Evolutionary conservation across 2,329 filamentous ascomycete species (phyloP).

Genomic region (Pestalotiopsis sp.): DNA sequence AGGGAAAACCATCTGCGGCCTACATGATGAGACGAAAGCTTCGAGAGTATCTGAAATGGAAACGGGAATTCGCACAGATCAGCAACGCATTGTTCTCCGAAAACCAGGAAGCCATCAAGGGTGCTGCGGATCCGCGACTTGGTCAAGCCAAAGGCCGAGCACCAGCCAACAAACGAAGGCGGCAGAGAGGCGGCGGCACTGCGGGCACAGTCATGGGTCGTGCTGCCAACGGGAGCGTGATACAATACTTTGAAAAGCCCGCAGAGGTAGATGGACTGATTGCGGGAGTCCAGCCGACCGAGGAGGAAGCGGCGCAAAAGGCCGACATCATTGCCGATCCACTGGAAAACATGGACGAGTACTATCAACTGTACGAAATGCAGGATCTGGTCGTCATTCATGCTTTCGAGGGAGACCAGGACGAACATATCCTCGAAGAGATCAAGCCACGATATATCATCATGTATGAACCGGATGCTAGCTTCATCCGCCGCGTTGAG

Average conservation of each 20-base stretch:
- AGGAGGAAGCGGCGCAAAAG: slow-evolving; percentile 75
- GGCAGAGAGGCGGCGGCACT: slow-evolving; percentile 77
- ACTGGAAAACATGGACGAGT: slow-evolving; percentile 88
- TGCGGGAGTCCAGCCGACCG: slow-evolving; percentile 80
- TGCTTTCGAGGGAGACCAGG: slow-evolving; percentile 92
- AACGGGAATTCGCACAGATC: slow-evolving; percentile 83
- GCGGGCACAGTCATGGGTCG: slow-evolving; percentile 61
- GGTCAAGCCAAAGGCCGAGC: slow-evolving; percentile 59
- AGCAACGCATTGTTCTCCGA: slow-evolving; percentile 78
- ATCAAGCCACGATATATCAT: slow-evolving; percentile 91
- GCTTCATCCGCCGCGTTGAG: slow-evolving; percentile 92
- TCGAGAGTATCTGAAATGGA: slow-evolving; percentile 88
- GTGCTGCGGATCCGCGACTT: slow-evolving; percentile 61
- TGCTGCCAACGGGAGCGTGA: slow-evolving; percentile 73
- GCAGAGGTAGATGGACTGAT: slow-evolving; percentile 81
- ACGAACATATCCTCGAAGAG: slow-evolving; percentile 96
- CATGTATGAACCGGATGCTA: slow-evolving; percentile 96
- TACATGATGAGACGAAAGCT: slow-evolving; percentile 91
- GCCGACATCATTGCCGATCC: slow-evolving; percentile 76
- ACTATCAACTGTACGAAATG: slow-evolving; percentile 90
- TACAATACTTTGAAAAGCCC: slow-evolving; percentile 80
- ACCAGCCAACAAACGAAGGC: slow-evolving; percentile 82
- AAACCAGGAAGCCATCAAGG: slow-evolving; percentile 76
- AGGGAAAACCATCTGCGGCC: slow-evolving; percentile 70
- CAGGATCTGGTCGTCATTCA: slow-evolving; percentile 86